Evolutionary conservation across 2,329 filamentous ascomycete genomes (phyloP).

Genomic region (Pseudocercospora ulei): DNA sequence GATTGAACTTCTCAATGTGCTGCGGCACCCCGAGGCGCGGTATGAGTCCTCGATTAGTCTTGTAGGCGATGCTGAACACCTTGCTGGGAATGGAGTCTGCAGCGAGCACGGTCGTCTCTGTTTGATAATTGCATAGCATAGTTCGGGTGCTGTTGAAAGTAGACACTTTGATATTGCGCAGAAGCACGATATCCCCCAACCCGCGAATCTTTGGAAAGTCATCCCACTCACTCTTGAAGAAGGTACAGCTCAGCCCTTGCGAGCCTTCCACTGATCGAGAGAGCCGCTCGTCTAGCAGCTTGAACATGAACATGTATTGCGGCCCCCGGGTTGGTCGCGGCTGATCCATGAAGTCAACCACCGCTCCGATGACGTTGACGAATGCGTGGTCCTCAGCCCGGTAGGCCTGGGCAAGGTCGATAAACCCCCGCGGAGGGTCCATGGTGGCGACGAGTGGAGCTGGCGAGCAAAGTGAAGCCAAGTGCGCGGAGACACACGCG

Average conservation of each 20-base stretch:
- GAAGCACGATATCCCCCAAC: slow-evolving; percentile 55
- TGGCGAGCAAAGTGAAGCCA: slow-evolving; percentile 1
- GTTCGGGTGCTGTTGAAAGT: slow-evolving; percentile 17
- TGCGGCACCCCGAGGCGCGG: slow-evolving; percentile 15
- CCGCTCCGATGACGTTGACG: slow-evolving; percentile 59
- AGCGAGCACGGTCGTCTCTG: slow-evolving; percentile 26
- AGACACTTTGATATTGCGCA: slow-evolving; percentile 39
- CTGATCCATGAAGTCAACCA: slow-evolving; percentile 54
- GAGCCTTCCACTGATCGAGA: slow-evolving; percentile 15
- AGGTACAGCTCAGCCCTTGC: slow-evolving; percentile 41
- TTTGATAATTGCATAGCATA: slow-evolving; percentile 25
- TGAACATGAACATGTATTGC: slow-evolving; percentile 33
- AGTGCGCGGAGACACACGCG: too few species aligned
- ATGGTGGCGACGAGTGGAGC: slow-evolving; percentile 6
- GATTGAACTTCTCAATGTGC: slow-evolving; percentile 18
- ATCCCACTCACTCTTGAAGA: slow-evolving; percentile 47
- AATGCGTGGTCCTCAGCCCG: slow-evolving; percentile 19
- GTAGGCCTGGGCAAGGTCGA: slow-evolving; percentile 24
- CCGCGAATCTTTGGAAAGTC: slow-evolving; percentile 37
- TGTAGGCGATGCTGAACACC: slow-evolving; percentile 27
- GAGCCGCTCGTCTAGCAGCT: slow-evolving; percentile 34
- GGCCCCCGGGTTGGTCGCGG: slow-evolving; percentile 45
- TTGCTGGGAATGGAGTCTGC: slow-evolving; percentile 25
- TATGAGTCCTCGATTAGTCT: slow-evolving; percentile 16
- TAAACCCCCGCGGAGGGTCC: slow-evolving; percentile 24